Percentiles rank a stretch among this genome's conserved stretches.
Evolutionary conservation across 345 rosid genomes (phyloP).

Genomic region (Cardamine occulta): DNA sequence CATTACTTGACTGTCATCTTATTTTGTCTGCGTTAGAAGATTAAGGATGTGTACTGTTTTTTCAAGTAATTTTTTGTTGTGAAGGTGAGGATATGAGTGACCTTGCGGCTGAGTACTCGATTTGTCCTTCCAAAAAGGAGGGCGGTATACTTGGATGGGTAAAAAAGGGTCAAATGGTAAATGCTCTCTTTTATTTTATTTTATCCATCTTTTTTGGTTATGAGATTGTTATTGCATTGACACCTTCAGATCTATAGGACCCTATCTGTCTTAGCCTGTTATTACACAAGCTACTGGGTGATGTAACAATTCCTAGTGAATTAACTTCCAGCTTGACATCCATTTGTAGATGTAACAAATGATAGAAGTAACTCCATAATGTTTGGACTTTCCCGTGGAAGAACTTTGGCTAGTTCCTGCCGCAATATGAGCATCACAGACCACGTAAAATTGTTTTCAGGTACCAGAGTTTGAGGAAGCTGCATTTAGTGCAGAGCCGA

Average conservation of each 20-base stretch:
- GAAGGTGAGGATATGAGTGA: constrained; percentile 94
- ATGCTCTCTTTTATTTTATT: constrained; percentile 32
- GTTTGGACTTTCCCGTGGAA: constrained; percentile 4
- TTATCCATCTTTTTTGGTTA: not conserved
- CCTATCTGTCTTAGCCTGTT: constrained; percentile 1
- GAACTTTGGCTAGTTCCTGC: constrained; percentile 8
- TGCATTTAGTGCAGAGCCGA: constrained; percentile 73
- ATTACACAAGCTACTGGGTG: constrained; percentile 4
- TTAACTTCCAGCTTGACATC: not conserved
- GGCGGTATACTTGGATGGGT: constrained; percentile 98
- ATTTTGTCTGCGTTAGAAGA: constrained; percentile 11
- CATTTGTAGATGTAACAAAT: not conserved
- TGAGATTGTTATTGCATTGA: constrained; percentile 20
- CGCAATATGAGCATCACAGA: constrained; percentile 6
- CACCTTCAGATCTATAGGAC: constrained; percentile 8
- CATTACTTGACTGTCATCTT: constrained; percentile 3
- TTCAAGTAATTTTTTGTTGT: constrained; percentile 31
- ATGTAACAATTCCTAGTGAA: constrained; percentile 17
- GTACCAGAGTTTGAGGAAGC: constrained; percentile 95
- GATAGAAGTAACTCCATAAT: not conserved
- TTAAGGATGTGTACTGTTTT: constrained; percentile 16
- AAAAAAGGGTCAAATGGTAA: constrained; percentile 87
- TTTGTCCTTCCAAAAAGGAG: constrained; percentile 82
- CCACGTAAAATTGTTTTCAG: constrained; percentile 46
- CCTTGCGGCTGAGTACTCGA: constrained; percentile 79